Evolutionary conservation across 106 monocot species (phyloP).

Genomic region (Acorus gramineus): DNA sequence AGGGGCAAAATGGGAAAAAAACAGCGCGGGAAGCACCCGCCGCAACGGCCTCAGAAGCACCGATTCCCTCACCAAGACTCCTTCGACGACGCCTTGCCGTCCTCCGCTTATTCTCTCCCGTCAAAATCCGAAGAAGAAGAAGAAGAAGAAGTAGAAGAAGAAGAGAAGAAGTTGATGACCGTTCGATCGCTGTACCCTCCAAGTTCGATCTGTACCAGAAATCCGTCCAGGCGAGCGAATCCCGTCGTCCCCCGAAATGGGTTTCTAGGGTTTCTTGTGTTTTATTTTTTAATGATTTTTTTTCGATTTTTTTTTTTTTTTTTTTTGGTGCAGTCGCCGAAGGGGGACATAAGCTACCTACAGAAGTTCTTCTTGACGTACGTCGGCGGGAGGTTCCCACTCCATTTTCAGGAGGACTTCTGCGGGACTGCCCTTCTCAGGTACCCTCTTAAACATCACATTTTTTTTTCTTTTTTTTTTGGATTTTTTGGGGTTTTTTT

Average conservation of each 20-base stretch:
- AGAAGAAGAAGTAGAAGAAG: not conserved
- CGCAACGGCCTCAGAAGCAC: not conserved
- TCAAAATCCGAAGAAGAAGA: not conserved
- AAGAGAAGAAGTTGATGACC: not conserved
- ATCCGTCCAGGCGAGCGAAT: conserved; percentile 9
- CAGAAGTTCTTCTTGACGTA: conserved; percentile 93
- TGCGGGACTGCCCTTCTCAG: conserved; percentile 91
- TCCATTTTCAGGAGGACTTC: conserved; percentile 86
- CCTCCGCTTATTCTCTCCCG: conserved; percentile 9
- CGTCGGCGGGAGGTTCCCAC: conserved; percentile 64
- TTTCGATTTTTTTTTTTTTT: not conserved
- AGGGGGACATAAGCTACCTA: conserved; percentile 90
- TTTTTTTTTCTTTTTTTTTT: not conserved
- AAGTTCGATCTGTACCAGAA: conserved; percentile 9
- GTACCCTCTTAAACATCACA: conserved; percentile 10
- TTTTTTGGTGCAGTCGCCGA: conserved; percentile 46
- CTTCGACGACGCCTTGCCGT: conserved; percentile 1
- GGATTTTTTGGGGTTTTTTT: no score
- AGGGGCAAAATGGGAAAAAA: not conserved
- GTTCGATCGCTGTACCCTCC: not conserved
- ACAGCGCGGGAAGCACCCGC: conserved; percentile 1
- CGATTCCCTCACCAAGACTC: not conserved
- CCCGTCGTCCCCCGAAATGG: no score
- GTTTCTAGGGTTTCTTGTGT: no score
- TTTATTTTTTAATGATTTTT: not conserved